phyloP scores from a whole-genome alignment of 2,329 filamentous ascomycete genomes.

The Claviceps sorghi region DNA sequence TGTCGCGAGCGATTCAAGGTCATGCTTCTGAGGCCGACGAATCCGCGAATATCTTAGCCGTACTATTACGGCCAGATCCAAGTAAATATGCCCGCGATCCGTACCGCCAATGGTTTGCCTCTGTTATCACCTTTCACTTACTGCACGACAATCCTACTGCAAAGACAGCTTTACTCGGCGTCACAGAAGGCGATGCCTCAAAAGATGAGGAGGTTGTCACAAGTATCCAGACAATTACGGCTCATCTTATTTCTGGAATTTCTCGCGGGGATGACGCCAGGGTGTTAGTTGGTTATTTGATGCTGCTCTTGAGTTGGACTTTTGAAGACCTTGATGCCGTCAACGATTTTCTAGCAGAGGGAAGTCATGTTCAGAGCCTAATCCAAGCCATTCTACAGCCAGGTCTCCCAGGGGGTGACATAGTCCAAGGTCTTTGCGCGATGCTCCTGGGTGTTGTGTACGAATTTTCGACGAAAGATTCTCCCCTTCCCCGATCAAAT shows the following conservation, averaged over 20 bases:
- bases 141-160: conserved; percentile 66
- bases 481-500: conserved; percentile 67
- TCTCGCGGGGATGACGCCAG: conserved; percentile 64
- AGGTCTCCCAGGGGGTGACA: conserved; percentile 39
- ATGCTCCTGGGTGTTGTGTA: conserved; percentile 79
- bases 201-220: conserved; percentile 91
- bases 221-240: conserved; percentile 74
- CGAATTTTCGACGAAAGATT: conserved; percentile 96
- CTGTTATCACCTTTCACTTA: conserved; percentile 73
- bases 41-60: conserved; percentile 76
- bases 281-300: conserved; percentile 71
- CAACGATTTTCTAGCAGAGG: conserved; percentile 84
- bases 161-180: conserved; percentile 63
- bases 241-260: conserved; percentile 70
- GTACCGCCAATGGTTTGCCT: conserved; percentile 81
- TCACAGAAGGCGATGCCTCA: conserved; percentile 78
- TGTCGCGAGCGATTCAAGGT: conserved; percentile 77
- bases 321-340: conserved; percentile 87
- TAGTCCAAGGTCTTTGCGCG: conserved; percentile 71
- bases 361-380: conserved; percentile 78
- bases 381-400: conserved; percentile 58
- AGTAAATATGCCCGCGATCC: conserved; percentile 56
- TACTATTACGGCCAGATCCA: conserved; percentile 55
- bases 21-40: conserved; percentile 65
- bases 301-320: conserved; percentile 77